Base-by-base conservation (phyloP, 129 eudicot species). In the Chrysanthemum makinoi region DNA sequence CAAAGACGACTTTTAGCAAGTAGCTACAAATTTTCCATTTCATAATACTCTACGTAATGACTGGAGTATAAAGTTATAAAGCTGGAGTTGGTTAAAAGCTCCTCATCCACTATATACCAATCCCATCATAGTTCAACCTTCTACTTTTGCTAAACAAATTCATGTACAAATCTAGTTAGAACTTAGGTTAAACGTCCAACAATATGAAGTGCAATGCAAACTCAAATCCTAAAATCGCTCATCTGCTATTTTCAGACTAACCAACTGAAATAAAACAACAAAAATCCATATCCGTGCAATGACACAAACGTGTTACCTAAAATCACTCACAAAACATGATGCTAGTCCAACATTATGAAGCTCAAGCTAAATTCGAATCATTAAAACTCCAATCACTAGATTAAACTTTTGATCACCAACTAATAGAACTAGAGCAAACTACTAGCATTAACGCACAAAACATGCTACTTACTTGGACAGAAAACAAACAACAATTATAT, bases 261-360 rank as follows among this genome's bases (percentile, higher is more conserved):
- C 43, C 43, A 33, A 0, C 5, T 4, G 1, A 33, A 33, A 33
- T 33, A 33, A 33, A 33, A 33, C 6, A n/a, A n/a, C n/a, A 30
- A 30, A 30, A 30, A 30, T 30, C 39, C 39, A 30, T 30, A 30
- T 30, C 39, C 15, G 4, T 8, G 11, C 11, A 56, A 20, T 20
- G 12, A 20, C 15, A 8, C 33, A 20, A 24, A 59, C 19, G n/a
- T 61, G 14, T 61, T 28, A 6, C 28, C 28, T 1, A 16, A 4
- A 60, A 61, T 26, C 17, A 68, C 16, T 12, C 58, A 47, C 72
- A 50, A 43, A 61, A 72, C 69, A 51, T 61, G 26, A 11, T 7
- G 22, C 33, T 49, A 11, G 61, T 15, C 8, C 55, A 16, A 15
- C 17, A 12, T 2, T 52, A 12, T 15, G 17, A 61, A 59, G 64